A percentile compares a stretch with the other conserved stretches of the same genome.
phyloP scores from a whole-genome alignment of 306 rosid species.

The Hippophae gyantsensis region DNA sequence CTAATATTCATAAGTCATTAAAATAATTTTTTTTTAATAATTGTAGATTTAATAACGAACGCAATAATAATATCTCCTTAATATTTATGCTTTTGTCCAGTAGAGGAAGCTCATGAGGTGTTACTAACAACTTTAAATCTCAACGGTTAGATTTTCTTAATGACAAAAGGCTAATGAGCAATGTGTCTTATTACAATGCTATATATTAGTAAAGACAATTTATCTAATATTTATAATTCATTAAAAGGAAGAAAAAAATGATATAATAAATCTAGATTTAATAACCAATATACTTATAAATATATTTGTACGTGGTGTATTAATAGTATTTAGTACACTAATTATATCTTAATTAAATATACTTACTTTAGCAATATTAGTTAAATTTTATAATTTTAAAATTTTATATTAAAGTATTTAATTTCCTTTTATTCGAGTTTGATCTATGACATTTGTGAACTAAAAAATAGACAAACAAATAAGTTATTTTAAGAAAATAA shows the following conservation, averaged over 20 bases:
- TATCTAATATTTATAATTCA: not conserved
- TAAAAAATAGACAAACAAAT: too few relatives aligned
- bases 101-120: slow-evolving; percentile 51
- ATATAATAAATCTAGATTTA: too few relatives aligned
- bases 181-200: slow-evolving; percentile 39
- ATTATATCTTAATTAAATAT: too few relatives aligned
- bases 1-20: not conserved
- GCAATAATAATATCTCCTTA: slow-evolving; percentile 56
- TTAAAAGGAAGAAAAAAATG: not conserved
- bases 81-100: slow-evolving; percentile 24
- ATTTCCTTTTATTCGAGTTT: too few relatives aligned
- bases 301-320: too few relatives aligned
- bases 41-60: slow-evolving; percentile 23
- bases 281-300: too few relatives aligned
- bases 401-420: too few relatives aligned
- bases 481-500: too few relatives aligned
- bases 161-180: slow-evolving; percentile 29
- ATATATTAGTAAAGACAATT: slow-evolving; percentile 12
- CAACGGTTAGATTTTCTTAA: slow-evolving; percentile 30
- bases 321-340: too few relatives aligned
- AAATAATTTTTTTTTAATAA: slow-evolving; percentile 5
- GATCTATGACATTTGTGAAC: too few relatives aligned
- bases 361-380: too few relatives aligned
- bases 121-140: slow-evolving; percentile 31
- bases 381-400: too few relatives aligned